phyloP scores from a whole-genome alignment of 2,329 filamentous ascomycete genomes.

The Fusarium torulosum region DNA sequence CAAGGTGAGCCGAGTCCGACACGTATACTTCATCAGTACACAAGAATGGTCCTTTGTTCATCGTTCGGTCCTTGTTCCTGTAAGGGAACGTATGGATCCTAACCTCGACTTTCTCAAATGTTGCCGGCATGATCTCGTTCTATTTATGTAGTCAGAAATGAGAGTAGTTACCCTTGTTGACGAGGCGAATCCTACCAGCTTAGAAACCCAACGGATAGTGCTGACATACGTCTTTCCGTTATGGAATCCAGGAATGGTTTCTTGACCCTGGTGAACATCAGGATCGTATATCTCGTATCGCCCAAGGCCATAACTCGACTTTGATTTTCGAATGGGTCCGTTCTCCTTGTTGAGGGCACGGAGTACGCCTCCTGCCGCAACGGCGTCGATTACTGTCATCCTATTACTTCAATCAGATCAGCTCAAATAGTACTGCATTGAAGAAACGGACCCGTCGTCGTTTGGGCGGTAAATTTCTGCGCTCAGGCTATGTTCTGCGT shows the following conservation, averaged over 20 bases:
- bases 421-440: accelerated
- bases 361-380: slow-evolving; percentile 6
- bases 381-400: not conserved
- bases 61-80: accelerated
- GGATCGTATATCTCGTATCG: not conserved
- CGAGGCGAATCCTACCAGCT: not conserved
- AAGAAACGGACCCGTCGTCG: not conserved
- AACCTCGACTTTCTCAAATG: not conserved
- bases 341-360: slow-evolving; percentile 4
- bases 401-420: not conserved
- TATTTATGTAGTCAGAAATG: not conserved
- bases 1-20: not conserved
- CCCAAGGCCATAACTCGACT: not conserved
- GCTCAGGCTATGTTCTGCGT: not conserved
- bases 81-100: not conserved
- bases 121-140: not conserved
- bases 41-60: not conserved
- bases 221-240: not conserved
- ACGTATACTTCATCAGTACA: slow-evolving; percentile 3
- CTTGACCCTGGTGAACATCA: not conserved
- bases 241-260: accelerated
- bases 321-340: not conserved
- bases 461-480: not conserved
- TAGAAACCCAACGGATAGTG: not conserved
- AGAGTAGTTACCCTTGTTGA: not conserved